Percentiles rank a stretch among this genome's conserved stretches.
Evolutionary conservation across 768 basidiomycete species (phyloP).

Genomic region (Saitozyma podzolica): DNA sequence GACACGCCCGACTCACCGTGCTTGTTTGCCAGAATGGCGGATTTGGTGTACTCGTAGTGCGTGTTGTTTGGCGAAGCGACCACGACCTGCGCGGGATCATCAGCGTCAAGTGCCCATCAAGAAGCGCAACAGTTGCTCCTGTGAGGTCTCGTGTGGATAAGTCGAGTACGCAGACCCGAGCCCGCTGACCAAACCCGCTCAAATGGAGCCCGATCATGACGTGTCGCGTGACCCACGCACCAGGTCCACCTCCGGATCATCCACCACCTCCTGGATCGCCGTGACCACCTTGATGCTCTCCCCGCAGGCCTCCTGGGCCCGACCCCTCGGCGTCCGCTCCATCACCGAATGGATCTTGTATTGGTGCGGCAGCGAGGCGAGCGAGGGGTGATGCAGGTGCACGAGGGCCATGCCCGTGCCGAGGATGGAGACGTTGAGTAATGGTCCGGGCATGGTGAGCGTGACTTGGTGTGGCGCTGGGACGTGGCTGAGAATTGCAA

Average conservation of each 20-base stretch:
- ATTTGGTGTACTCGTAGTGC: conserved; percentile 36
- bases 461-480: too few species aligned
- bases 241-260: conserved; percentile 37
- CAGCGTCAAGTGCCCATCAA: too few species aligned
- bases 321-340: conserved; percentile 58
- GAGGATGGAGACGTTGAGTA: conserved; percentile 66
- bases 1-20: conserved; percentile 26
- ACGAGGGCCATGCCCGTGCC: conserved; percentile 74
- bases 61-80: conserved; percentile 40
- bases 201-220: too few species aligned
- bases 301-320: conserved; percentile 8
- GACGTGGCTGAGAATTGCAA: too few species aligned
- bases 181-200: too few species aligned
- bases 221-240: conserved; percentile 33
- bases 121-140: not conserved
- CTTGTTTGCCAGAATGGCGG: conserved; percentile 30
- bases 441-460: too few species aligned
- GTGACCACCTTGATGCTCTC: conserved; percentile 32
- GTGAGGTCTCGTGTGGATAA: not conserved
- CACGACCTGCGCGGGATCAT: conserved; percentile 54
- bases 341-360: conserved; percentile 52
- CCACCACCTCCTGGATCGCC: conserved; percentile 25
- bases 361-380: conserved; percentile 57
- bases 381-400: conserved; percentile 78
- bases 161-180: not conserved